Evolutionary conservation across 139 green algal species (phyloP), one percentile per base, ranked within the genome.

Genomic region (Tetraselmis striata): DNA sequence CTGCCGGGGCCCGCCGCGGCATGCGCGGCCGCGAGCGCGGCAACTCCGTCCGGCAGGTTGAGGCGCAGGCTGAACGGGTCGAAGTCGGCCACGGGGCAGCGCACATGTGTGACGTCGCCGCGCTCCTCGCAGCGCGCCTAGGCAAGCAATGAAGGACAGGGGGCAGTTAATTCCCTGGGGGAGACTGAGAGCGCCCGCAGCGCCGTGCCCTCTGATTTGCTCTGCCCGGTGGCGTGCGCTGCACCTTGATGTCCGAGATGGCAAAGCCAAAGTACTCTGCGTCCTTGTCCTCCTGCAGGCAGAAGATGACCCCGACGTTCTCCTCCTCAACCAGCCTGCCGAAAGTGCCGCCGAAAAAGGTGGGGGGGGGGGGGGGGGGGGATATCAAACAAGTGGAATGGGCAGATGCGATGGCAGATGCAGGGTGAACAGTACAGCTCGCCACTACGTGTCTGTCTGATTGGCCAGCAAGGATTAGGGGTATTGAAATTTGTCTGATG

Each of bases 21-120:
- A 81, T 93, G 89, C 29, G 83, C 86, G 23, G 82, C 83, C 0
- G 89, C 87, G 59, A 95, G 88, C 25, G 82, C 30, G 0, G 87
- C 31, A 30, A 95, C 90, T 18, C 92, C 93, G 76, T 88, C 86
- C 0, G 87, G 87, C 78, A 93, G 84, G 75, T 84, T 83, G 76
- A 84, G 59, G 26, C 88, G 83, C 80, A 98, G 86, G 86, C 91
- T 91, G 82, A 94, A 95, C 27, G 95, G 93, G 90, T 98, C 94
- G 85, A 98, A 98, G 85, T 98, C 95, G 26, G 90, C 83, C 75
- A 95, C 90, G 1, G 78, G 80, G 25, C 59, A 78, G 26, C 88
- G 81, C 1, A 86, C 29, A 67, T 90, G 86, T 79, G 78, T 1
- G 23, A 90, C 67, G 75, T 90, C 86, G 0, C 84, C 84, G 0